These are phyloP conservation scores for Angophora floribunda DNA, from an alignment of 345 rosid genomes.

Conservation along the genomic window DNA sequence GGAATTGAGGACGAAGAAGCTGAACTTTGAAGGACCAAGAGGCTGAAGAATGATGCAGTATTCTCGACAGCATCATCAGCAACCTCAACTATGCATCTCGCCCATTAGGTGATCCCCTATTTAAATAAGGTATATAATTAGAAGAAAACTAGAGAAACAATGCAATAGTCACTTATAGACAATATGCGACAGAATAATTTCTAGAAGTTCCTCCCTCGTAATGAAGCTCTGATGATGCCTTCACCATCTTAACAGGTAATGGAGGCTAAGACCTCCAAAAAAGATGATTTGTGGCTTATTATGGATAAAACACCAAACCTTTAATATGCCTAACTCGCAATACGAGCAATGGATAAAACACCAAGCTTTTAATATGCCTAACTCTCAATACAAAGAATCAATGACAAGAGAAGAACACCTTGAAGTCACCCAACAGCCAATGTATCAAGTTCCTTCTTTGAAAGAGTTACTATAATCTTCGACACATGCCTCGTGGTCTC, in stretches of 20 bases:
- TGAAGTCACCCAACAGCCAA: conserved; percentile 66
- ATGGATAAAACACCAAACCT: background rate
- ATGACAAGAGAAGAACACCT: background rate
- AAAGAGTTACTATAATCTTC: conserved; percentile 77
- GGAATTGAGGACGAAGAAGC: no score
- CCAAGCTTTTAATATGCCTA: background rate
- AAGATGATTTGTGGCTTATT: background rate
- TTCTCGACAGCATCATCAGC: no score
- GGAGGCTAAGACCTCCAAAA: conserved; percentile 60
- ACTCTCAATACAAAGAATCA: background rate
- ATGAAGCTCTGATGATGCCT: conserved; percentile 28
- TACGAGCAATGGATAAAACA: background rate
- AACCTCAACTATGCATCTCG: no score
- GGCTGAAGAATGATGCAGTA: no score
- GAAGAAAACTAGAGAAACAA: background rate
- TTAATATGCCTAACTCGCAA: background rate
- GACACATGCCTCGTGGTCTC: conserved; percentile 95
- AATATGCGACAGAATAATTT: background rate
- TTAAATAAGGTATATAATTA: background rate
- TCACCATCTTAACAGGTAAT: conserved; percentile 51
- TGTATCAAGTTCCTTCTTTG: conserved; percentile 54
- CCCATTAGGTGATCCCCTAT: background rate
- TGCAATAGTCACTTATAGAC: background rate
- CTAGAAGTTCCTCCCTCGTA: conserved; percentile 42
- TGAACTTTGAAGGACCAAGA: no score